A percentile compares a stretch with the other conserved stretches of the same genome.
Conservation (phyloP, 2,329 filamentous ascomycete species). For the Cercospora sp. region DNA sequence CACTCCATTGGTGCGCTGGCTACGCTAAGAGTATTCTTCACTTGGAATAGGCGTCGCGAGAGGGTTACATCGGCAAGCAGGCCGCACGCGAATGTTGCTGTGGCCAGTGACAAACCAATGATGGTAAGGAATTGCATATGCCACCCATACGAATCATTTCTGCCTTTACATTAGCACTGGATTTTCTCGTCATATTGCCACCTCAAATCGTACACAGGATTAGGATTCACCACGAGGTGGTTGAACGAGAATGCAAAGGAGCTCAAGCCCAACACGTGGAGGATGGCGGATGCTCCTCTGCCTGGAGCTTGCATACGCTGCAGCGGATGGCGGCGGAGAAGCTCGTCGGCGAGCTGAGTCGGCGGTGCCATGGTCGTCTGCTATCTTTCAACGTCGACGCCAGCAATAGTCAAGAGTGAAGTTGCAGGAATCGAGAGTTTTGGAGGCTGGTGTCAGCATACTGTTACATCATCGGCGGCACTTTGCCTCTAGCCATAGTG, state of each 20-base stretch:
- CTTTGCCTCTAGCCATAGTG: neutral
- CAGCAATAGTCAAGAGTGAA: neutral
- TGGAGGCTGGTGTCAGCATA: neutral
- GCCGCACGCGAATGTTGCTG: conserved; percentile 61
- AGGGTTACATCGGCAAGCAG: conserved; percentile 65
- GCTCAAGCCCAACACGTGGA: conserved; percentile 57
- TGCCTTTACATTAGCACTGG: conserved; percentile 30
- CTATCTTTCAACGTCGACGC: neutral
- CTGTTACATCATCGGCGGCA: neutral
- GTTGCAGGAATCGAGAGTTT: neutral
- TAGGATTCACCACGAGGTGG: conserved; percentile 42
- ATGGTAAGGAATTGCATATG: conserved; percentile 74
- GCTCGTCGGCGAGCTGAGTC: conserved; percentile 25
- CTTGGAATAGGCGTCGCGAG: conserved; percentile 58
- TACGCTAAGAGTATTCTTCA: conserved; percentile 68
- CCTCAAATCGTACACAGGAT: conserved; percentile 38
- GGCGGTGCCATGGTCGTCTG: conserved; percentile 18
- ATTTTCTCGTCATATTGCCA: neutral
- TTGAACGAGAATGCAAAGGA: conserved; percentile 50
- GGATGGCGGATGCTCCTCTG: conserved; percentile 59
- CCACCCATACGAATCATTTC: conserved; percentile 64
- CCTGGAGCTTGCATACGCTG: conserved; percentile 68
- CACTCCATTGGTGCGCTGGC: conserved; percentile 69
- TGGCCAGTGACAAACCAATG: conserved; percentile 64
- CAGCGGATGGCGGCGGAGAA: conserved; percentile 56